Base-by-base conservation (phyloP, 192 early-diverging fungal genomes). In the Coemansia sp. region DNA sequence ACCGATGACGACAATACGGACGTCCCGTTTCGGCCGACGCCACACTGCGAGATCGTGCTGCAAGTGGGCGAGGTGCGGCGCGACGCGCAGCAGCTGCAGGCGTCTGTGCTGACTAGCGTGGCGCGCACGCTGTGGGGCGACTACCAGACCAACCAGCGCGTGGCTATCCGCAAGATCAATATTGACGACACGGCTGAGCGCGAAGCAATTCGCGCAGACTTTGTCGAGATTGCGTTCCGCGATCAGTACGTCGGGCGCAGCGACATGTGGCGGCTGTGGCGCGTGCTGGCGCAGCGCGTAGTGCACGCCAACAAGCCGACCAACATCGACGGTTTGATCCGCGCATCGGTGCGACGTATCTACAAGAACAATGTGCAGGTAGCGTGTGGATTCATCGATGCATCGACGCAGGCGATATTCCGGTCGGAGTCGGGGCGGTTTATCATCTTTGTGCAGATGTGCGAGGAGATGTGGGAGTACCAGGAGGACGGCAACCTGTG, bases 391-490 rank as follows among this genome's bases (percentile, higher is more conserved):
- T 92, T 87, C 51, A 83, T 98, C 22, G 89, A 82, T 14, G 82
- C 79, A 21, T 80, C 82, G 17, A 97, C 94, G 9, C 87, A 88
- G 70, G 74, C 86, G 23, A 92, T 97, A 12, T 97, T 94, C 55
- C 83, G 96, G 13, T 97, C 96, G 11, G 92, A 92, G 59, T 93
- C 94, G 0, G 94, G 93, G 11, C 93, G 95, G 57, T 92, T 89
- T 50, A 95, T 93, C 65, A 84, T 98, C 14, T 93, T 95, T 67
- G 86, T 98, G 18, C 96, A 98, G 78, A 93, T 98, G 92, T 90
- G 87, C 27, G 84, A 85, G 45, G 96, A 98, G 78, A 98, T 97
- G 94, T 95, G 91, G 90, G 88, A 94, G 38, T 97, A 95, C 83
- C 94, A 94, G 53, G 95, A 97, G 61, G 95, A 98, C 63, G 94